Evolutionary conservation across 78 protist species (phyloP).

Genomic region (Protostelium mycophagum): DNA sequence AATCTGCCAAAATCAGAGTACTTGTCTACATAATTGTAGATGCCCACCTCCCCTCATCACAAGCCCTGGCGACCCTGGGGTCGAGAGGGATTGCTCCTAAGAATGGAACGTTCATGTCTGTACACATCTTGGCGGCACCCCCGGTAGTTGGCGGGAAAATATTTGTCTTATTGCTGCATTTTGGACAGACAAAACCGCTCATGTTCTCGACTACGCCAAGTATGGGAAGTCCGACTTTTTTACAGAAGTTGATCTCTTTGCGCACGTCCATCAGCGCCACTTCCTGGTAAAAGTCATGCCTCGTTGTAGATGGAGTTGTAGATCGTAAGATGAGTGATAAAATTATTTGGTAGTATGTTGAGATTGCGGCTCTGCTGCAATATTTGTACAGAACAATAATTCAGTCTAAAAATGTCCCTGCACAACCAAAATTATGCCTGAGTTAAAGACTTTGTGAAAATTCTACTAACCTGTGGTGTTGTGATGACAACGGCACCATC

Average conservation of each 20-base stretch:
- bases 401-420: not conserved
- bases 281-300: constrained; percentile 61
- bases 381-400: too few relatives aligned
- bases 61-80: constrained; percentile 63
- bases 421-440: not conserved
- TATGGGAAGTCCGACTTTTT: constrained; percentile 69
- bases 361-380: too few relatives aligned
- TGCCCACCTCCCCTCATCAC: constrained; percentile 66
- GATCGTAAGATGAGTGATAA: not conserved
- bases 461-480: constrained; percentile 93
- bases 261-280: constrained; percentile 91
- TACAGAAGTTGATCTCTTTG: constrained; percentile 94
- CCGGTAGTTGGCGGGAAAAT: constrained; percentile 66
- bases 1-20: not conserved
- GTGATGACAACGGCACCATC: constrained; percentile 96
- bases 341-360: too few relatives aligned
- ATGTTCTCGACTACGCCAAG: constrained; percentile 99
- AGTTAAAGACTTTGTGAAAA: too few relatives aligned
- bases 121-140: constrained; percentile 49
- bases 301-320: not conserved
- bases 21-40: constrained; percentile 5
- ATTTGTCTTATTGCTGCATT: constrained; percentile 72
- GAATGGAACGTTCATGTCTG: constrained; percentile 47
- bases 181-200: constrained; percentile 97
- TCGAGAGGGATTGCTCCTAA: constrained; percentile 65